These are phyloP conservation scores for Cenchrus fungigraminus DNA, from an alignment of 176 grass and related monocot species.

Conservation along the genomic window DNA sequence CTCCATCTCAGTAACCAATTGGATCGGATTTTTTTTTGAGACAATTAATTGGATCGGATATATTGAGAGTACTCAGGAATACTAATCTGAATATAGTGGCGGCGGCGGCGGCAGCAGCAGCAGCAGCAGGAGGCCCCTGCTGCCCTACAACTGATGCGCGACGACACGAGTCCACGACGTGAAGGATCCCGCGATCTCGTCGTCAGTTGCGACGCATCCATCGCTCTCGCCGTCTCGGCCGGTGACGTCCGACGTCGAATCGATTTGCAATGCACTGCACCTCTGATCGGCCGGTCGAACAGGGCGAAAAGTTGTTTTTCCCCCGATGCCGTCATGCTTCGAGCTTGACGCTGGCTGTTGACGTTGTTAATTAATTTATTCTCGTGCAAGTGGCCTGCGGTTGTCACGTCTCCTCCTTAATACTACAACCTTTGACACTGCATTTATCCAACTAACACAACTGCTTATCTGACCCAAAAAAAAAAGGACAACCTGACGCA, in stretches of 20 bases:
- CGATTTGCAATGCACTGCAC: not conserved
- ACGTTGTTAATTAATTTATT: not conserved
- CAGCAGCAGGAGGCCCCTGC: not conserved
- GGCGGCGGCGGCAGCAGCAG: too few species aligned
- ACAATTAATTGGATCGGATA: too few species aligned
- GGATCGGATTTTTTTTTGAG: too few species aligned
- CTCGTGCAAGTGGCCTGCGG: not conserved
- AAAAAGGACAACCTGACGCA: not conserved
- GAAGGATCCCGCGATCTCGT: not conserved
- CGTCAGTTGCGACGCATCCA: not conserved
- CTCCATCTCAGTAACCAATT: not conserved
- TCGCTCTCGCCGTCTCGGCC: constrained; percentile 16
- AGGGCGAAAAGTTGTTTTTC: not conserved
- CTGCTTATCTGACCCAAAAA: not conserved
- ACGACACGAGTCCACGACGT: not conserved
- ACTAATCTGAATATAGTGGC: too few species aligned
- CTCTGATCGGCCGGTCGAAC: not conserved
- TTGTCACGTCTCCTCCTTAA: not conserved
- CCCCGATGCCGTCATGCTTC: not conserved
- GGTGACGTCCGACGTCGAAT: not conserved
- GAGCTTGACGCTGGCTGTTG: constrained; percentile 21
- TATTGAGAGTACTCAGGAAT: not conserved
- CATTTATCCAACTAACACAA: constrained; percentile 8
- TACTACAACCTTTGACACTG: not conserved
- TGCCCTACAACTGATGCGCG: not conserved